Percentiles rank a stretch among this genome's conserved stretches.
Evolutionary conservation across 1,139 yeast genomes (phyloP).

Genomic region (Suhomyces chickasaworum): DNA sequence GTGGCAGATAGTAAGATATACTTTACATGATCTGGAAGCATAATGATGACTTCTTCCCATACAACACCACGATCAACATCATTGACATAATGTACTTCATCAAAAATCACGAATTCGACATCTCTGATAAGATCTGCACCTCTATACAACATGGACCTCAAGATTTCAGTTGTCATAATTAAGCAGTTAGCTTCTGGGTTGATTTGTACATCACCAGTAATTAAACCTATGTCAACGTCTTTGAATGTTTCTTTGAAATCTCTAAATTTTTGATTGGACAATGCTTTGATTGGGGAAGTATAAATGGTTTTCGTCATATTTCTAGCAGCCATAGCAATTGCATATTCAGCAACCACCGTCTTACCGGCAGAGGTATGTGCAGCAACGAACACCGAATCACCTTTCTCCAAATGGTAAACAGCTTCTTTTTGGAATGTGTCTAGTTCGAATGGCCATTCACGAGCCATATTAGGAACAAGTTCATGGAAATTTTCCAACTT

Average conservation of each 20-base stretch:
- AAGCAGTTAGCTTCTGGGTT: slow-evolving; percentile 96
- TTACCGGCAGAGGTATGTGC: slow-evolving; percentile 97
- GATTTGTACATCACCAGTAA: slow-evolving; percentile 97
- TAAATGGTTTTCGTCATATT: slow-evolving; percentile 91
- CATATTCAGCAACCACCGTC: slow-evolving; percentile 91
- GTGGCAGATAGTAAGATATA: slow-evolving; percentile 90
- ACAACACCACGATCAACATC: slow-evolving; percentile 98
- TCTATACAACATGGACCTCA: slow-evolving; percentile 91
- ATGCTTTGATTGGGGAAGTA: slow-evolving; percentile 91
- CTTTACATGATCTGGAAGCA: slow-evolving; percentile 94
- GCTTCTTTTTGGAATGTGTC: slow-evolving; percentile 98
- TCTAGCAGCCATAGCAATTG: slow-evolving; percentile 88
- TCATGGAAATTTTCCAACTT: slow-evolving; percentile 81
- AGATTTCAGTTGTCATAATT: slow-evolving; percentile 96
- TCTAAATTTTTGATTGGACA: slow-evolving; percentile 91
- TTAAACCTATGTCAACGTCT: slow-evolving; percentile 84
- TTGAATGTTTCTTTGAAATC: slow-evolving; percentile 83
- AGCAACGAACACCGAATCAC: slow-evolving; percentile 96
- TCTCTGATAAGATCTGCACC: slow-evolving; percentile 97
- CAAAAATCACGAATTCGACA: slow-evolving; percentile 95
- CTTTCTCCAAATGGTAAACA: slow-evolving; percentile 91
- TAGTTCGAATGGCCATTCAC: slow-evolving; percentile 89
- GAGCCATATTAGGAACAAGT: slow-evolving; percentile 89
- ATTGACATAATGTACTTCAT: slow-evolving; percentile 96
- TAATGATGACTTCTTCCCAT: slow-evolving; percentile 97